Percentiles rank a stretch among this genome's conserved stretches.
Evolutionary conservation across 164 flowering plant species (phyloP).

Genomic region (Cinnamomum chago): DNA sequence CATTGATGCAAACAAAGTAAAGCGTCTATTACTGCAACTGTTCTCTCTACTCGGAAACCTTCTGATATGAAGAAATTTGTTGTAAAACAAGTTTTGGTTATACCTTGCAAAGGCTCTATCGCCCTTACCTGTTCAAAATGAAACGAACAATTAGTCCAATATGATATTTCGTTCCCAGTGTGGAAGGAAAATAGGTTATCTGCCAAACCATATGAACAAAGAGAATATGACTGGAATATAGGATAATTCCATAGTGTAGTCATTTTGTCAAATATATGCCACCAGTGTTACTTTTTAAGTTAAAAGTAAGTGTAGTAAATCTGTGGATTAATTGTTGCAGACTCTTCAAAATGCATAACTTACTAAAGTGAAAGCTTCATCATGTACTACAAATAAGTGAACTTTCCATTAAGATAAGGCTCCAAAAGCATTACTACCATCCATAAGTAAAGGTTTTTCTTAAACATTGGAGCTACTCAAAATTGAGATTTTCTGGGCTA

Average conservation of each 20-base stretch:
- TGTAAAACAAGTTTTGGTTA: constrained; percentile 31
- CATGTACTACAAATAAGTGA: too few relatives aligned
- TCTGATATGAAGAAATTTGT: constrained; percentile 12
- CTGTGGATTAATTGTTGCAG: too few relatives aligned
- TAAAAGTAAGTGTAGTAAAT: background rate
- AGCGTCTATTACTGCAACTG: constrained; percentile 12
- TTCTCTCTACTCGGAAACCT: constrained; percentile 20
- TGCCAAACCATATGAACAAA: background rate
- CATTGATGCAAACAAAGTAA: constrained; percentile 37
- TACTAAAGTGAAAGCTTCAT: too few relatives aligned
- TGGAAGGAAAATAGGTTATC: background rate
- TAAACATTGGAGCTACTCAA: too few relatives aligned
- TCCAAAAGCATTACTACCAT: too few relatives aligned
- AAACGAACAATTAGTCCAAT: constrained; percentile 1
- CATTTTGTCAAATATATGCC: background rate
- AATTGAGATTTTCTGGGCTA: too few relatives aligned
- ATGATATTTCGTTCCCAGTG: background rate
- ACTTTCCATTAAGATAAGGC: too few relatives aligned
- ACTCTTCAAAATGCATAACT: too few relatives aligned
- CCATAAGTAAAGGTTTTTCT: too few relatives aligned
- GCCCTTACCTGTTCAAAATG: constrained; percentile 36
- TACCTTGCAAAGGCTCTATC: constrained; percentile 22
- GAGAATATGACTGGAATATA: background rate
- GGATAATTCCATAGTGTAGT: background rate
- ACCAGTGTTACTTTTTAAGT: background rate